Evolutionary conservation across 208 protist genomes (phyloP).

Genomic region (Acanthamoeba lenticulata): DNA sequence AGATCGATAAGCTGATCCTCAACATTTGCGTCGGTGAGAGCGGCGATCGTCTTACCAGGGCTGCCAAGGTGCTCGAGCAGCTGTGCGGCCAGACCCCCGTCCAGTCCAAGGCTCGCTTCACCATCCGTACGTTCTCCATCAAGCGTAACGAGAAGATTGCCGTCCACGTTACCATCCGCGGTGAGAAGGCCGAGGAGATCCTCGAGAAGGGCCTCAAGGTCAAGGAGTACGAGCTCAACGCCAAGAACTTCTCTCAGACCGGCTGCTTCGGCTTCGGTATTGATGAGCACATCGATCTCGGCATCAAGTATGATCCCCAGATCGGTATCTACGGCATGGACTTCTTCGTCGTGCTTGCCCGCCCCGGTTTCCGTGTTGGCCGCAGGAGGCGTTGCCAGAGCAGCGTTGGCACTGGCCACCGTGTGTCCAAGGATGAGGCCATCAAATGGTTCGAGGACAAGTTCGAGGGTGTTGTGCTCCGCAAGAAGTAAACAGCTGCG

Average conservation of each 20-base stretch:
- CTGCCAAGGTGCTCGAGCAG: conserved; percentile 99
- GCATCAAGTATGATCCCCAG: conserved; percentile 99
- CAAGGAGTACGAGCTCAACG: conserved; percentile 99
- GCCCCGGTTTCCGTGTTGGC: conserved; percentile 96
- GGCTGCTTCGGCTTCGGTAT: conserved; percentile 99
- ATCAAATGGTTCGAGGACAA: conserved; percentile 99
- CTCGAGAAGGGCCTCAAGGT: conserved; percentile 97
- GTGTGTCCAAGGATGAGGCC: conserved; percentile 96
- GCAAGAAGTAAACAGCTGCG: conserved; percentile 56
- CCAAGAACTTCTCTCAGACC: conserved; percentile 95
- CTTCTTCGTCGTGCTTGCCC: conserved; percentile 98
- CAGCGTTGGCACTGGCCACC: conserved; percentile 94
- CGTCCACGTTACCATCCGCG: conserved; percentile 98
- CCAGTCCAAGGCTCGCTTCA: conserved; percentile 97
- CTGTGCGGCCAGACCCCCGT: conserved; percentile 98
- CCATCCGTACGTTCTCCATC: conserved; percentile 99
- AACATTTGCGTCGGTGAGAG: conserved; percentile 99
- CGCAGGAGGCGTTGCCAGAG: conserved; percentile 75
- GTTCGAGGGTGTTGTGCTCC: conserved; percentile 97
- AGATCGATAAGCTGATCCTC: conserved; percentile 98
- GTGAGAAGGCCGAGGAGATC: conserved; percentile 99
- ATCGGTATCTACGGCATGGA: conserved; percentile 99
- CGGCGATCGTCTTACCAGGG: conserved; percentile 98
- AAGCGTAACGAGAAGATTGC: conserved; percentile 99
- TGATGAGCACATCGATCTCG: conserved; percentile 99